phyloP scores from a whole-genome alignment of 345 rosid genomes.

The Citrus inodora region DNA sequence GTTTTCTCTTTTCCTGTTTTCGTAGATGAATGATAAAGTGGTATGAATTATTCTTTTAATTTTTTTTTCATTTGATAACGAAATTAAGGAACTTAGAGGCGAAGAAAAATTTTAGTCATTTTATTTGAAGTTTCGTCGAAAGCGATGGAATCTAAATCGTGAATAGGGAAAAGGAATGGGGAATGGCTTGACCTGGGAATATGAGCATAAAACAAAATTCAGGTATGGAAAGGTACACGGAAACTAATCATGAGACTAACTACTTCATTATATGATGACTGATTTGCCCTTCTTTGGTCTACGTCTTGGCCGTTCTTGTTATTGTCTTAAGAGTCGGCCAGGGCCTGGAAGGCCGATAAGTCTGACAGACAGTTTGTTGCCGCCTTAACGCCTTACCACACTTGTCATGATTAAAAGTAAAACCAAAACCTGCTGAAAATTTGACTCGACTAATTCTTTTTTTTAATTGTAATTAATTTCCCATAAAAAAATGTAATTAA shows the following conservation, averaged over 20 bases:
- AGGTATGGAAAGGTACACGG: background rate
- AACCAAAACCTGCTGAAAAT: too few relatives aligned
- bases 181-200: background rate
- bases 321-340: background rate
- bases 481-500: too few relatives aligned
- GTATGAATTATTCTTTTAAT: background rate
- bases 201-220: background rate
- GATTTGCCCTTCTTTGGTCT: background rate
- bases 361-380: background rate
- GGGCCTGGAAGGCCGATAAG: background rate
- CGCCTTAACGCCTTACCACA: too few relatives aligned
- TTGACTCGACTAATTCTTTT: too few relatives aligned
- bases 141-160: background rate
- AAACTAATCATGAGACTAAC: background rate
- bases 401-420: too few relatives aligned
- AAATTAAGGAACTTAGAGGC: constrained; percentile 10
- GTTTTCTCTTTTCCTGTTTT: background rate
- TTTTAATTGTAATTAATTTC: too few relatives aligned
- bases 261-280: background rate
- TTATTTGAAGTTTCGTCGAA: constrained; percentile 27
- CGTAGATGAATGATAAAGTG: background rate
- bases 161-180: background rate
- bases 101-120: background rate
- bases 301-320: background rate
- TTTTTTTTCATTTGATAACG: background rate